Conservation (phyloP, 345 rosid species). For the Sisymbrium irio region DNA sequence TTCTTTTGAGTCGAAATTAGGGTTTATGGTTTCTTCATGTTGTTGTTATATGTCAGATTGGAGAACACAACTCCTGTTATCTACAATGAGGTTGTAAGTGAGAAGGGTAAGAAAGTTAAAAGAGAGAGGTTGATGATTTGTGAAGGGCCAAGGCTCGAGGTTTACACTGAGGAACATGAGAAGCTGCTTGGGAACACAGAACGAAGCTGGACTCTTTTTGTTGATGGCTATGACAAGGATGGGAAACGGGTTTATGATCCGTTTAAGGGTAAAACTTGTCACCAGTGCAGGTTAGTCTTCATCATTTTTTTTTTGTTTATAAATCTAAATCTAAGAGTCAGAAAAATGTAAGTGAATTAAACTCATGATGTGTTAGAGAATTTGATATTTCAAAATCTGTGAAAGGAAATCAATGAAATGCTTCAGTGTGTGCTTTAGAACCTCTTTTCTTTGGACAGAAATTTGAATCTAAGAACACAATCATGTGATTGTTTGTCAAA, state of each 20-base stretch:
- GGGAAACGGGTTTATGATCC: conserved; percentile 81
- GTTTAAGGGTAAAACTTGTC: conserved; percentile 87
- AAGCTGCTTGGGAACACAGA: conserved; percentile 80
- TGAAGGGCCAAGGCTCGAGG: conserved; percentile 57
- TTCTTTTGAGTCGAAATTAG: neutral
- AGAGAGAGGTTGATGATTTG: conserved; percentile 21
- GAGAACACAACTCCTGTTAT: conserved; percentile 56
- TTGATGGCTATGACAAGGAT: conserved; percentile 74
- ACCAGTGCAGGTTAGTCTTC: conserved; percentile 72
- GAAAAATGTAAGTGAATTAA: neutral
- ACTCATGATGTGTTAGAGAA: neutral
- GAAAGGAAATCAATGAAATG: neutral
- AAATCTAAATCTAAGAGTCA: neutral
- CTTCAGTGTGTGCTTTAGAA: neutral
- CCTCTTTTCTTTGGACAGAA: neutral
- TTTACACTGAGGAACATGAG: conserved; percentile 73
- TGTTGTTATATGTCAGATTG: conserved; percentile 44
- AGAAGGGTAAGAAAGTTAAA: conserved; percentile 28
- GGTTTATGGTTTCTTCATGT: neutral
- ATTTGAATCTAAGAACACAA: neutral
- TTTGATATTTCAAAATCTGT: neutral
- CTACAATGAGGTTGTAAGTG: conserved; percentile 45
- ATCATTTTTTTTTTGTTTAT: neutral
- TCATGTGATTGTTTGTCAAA: neutral
- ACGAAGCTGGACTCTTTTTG: conserved; percentile 70